Base-by-base conservation (phyloP, 2,329 filamentous ascomycete species). In the Colletotrichum sp. region DNA sequence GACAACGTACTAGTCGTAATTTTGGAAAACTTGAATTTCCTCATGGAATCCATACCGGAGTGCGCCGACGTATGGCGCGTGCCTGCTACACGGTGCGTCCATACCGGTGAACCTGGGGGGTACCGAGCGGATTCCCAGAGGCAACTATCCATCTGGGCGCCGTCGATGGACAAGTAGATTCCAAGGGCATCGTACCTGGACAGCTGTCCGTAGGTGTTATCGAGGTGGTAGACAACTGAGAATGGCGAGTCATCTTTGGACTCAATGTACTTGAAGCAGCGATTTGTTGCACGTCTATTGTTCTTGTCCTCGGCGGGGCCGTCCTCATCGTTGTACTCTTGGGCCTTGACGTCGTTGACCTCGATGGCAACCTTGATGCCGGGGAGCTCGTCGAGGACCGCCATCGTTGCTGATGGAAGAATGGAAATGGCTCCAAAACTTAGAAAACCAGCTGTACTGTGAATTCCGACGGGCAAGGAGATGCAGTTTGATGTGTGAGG, bases 341-440 rank as follows among this genome's bases (percentile, higher is more conserved):
- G 49, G 3, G 79, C 77, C 1, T 67, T 66, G 10, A 72, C n/a
- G 9, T 77, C 78, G 26, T 80, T 70, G 16, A 80, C 77, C n/a
- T 65, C 76, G 32, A 82, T 59, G 1, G 78, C 79, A 21, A 82
- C 76, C 18, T 80, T 78, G 4, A 82, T 12, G 4, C 79, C 81
- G 1, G 75, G 77, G 2, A 82, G n/a, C 8, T 75, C 76, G 15
- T 76, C 21, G 26, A 81, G 72, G 24, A 82, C 67, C 4, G 80
- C 80, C 81, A 82, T 82, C 21, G 34, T 71, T n/a, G 28, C 55
- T 12, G 39, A 12, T 44, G n/a, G 15, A 28, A 21, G 30, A 34
- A n/a, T 15, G 44, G 44, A 3, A 52, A 52, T 3, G 44, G n/a
- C 44, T 21, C n/a, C 44, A 21, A 52, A 49, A 52, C n/a, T 52